Percentiles rank a stretch among this genome's conserved stretches.
These are phyloP conservation scores for Coniochaeta sp. DNA, from an alignment of 2,329 filamentous ascomycete species.

Conservation along the genomic window DNA sequence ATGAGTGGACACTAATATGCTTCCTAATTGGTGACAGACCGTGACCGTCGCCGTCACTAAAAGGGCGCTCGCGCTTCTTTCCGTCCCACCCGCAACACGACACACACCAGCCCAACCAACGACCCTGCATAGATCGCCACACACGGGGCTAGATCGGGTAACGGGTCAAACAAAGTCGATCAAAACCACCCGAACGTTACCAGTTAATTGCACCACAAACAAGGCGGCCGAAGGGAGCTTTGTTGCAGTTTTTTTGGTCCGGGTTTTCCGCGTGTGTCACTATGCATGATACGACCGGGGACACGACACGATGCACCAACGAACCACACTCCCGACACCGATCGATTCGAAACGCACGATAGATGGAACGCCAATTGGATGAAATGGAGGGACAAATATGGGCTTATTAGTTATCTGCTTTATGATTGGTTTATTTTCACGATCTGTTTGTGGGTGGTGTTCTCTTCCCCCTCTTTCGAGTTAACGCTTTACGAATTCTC, in stretches of 20 bases:
- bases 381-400: neutral
- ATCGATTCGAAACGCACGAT: neutral
- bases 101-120: no score
- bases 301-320: neutral
- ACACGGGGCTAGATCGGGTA: constrained; percentile 1
- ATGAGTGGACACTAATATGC: constrained; percentile 29
- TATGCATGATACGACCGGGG: neutral
- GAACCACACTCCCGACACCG: neutral
- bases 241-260: neutral
- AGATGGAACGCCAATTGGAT: neutral
- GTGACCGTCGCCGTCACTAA: constrained; percentile 25
- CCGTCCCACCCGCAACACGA: constrained; percentile 1
- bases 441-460: neutral
- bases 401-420: neutral
- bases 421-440: neutral
- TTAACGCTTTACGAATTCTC: no score
- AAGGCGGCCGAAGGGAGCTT: neutral
- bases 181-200: neutral
- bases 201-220: neutral
- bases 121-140: neutral
- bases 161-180: neutral
- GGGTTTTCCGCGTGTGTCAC: neutral
- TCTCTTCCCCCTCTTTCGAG: neutral
- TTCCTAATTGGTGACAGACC: constrained; percentile 32
- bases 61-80: neutral